A percentile compares a stretch with the other conserved stretches of the same genome.
These are phyloP conservation scores for Annulohypoxylon truncatum DNA, from an alignment of 2,329 filamentous ascomycete genomes.

Conservation along the genomic window DNA sequence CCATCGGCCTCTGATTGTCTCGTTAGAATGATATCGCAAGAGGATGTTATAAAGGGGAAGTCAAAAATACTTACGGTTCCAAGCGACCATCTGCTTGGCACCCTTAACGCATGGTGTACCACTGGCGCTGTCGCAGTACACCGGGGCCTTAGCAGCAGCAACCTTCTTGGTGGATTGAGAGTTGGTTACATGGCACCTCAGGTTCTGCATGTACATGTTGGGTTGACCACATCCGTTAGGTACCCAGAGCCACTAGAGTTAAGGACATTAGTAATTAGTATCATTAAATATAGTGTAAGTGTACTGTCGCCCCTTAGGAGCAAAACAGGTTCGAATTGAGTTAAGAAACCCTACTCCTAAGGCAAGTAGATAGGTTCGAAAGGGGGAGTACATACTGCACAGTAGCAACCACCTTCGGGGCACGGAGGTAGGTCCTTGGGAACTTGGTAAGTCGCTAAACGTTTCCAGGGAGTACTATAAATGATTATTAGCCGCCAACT, in stretches of 20 bases:
- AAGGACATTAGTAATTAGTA: background rate
- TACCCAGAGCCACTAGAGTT: conserved; percentile 34
- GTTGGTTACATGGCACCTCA: conserved; percentile 60
- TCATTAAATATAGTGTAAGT: background rate
- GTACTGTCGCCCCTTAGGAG: background rate
- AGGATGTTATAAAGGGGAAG: background rate
- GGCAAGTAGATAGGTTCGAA: background rate
- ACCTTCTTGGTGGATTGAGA: conserved; percentile 55
- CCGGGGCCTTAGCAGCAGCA: conserved; percentile 55
- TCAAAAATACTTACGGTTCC: conserved; percentile 53
- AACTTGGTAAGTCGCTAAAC: conserved; percentile 34
- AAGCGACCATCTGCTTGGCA: conserved; percentile 63
- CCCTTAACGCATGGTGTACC: conserved; percentile 56
- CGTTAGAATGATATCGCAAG: background rate
- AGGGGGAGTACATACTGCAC: conserved; percentile 14
- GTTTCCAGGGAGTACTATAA: conserved; percentile 39
- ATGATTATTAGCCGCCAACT: background rate
- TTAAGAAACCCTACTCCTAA: background rate
- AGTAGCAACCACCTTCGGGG: conserved; percentile 38
- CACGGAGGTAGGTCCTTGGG: conserved; percentile 33
- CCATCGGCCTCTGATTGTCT: conserved; percentile 47
- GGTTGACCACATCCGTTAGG: conserved; percentile 36
- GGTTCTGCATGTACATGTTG: conserved; percentile 59
- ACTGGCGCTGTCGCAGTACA: conserved; percentile 58
- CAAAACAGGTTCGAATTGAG: too few relatives aligned